A percentile compares a stretch with the other conserved stretches of the same genome.
phyloP scores from a whole-genome alignment of 2,329 filamentous ascomycete genomes.

The Fusarium temperatum region DNA sequence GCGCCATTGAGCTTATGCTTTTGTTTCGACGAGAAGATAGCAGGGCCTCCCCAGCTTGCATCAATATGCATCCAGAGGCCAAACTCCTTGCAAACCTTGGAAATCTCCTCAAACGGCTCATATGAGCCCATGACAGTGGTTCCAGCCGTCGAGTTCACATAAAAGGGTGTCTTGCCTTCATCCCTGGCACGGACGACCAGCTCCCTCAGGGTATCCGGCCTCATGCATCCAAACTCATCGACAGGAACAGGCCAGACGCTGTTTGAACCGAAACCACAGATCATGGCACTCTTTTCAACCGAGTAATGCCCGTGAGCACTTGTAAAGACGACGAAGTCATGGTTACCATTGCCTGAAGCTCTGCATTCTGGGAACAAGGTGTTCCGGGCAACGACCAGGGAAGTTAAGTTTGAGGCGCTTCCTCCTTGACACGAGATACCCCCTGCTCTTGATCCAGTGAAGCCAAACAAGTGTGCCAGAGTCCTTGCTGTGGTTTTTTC shows the following conservation, averaged over 20 bases:
- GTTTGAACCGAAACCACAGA: slow-evolving; percentile 81
- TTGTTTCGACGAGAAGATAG: slow-evolving; percentile 77
- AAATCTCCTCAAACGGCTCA: slow-evolving; percentile 79
- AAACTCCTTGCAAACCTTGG: slow-evolving; percentile 74
- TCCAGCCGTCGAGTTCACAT: slow-evolving; percentile 94
- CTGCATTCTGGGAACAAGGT: slow-evolving; percentile 84
- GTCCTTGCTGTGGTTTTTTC: slow-evolving; percentile 82
- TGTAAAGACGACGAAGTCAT: slow-evolving; percentile 85
- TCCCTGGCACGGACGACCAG: slow-evolving; percentile 68
- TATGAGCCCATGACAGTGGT: slow-evolving; percentile 93
- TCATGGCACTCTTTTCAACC: slow-evolving; percentile 92
- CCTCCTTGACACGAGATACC: slow-evolving; percentile 85
- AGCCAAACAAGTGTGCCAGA: slow-evolving; percentile 80
- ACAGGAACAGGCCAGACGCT: slow-evolving; percentile 80
- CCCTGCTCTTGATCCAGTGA: slow-evolving; percentile 73
- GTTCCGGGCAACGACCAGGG: slow-evolving; percentile 88
- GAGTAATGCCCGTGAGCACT: slow-evolving; percentile 92
- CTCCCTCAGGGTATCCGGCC: slow-evolving; percentile 69
- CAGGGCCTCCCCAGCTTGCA: slow-evolving; percentile 87
- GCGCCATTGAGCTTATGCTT: slow-evolving; percentile 72
- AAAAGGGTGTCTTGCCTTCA: slow-evolving; percentile 83
- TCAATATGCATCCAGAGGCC: slow-evolving; percentile 94
- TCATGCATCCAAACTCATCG: slow-evolving; percentile 77
- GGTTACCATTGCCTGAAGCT: slow-evolving; percentile 69
- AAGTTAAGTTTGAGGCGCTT: slow-evolving; percentile 83